Base-by-base conservation (phyloP, 1,139 yeast genomes). In the Schwanniomyces etchellsii region DNA sequence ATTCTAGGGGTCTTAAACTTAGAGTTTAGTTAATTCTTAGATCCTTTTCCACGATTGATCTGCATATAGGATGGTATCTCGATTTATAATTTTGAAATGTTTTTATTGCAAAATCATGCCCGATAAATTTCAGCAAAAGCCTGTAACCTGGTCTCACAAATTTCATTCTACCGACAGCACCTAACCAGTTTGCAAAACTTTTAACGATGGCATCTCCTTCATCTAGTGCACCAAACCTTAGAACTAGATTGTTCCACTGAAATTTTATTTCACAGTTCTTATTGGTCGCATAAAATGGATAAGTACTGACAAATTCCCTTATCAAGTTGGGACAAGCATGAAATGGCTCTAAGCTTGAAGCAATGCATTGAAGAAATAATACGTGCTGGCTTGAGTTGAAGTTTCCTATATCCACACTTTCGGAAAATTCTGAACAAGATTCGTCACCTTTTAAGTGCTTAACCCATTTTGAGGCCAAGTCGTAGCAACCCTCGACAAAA, bases 101-200 rank as follows among this genome's bases (percentile, higher is more conserved):
- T 7, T 36, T 35, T 4, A 52, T 37, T 2, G 70, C 69, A 40
- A 49, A 54, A 2, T 57, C 57, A 24, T 44, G 44, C 29, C 53
- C 45, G 14, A 63, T 50, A n/a, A 44, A 45, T 17, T 48, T 44
- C 23, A 40, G 39, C 31, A 64, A 51, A 16, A 61, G 40, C 24
- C 44, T 51, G 39, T 60, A 63, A 3, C 70, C 70, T 1, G 70
- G 70, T 37, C 69, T 48, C 10, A 62, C 67, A 32, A 52, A 64
- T 42, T 64, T 64, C 70, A 64, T 64, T 39, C 70, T 48, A 13
- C 70, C 70, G 20, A 62, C 63, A 0, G 61, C 49, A 4, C 68
- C 68, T 34, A 64, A 49, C 69, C 70, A 64, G 18, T 39, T 39
- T 4, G 67, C 60, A 40, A 60, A 57, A 3, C 34, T 29, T 9